Evolutionary conservation across 805 yeast genomes (phyloP), one percentile per base, ranked within the genome.

Genomic region (Pichia scutulata): DNA sequence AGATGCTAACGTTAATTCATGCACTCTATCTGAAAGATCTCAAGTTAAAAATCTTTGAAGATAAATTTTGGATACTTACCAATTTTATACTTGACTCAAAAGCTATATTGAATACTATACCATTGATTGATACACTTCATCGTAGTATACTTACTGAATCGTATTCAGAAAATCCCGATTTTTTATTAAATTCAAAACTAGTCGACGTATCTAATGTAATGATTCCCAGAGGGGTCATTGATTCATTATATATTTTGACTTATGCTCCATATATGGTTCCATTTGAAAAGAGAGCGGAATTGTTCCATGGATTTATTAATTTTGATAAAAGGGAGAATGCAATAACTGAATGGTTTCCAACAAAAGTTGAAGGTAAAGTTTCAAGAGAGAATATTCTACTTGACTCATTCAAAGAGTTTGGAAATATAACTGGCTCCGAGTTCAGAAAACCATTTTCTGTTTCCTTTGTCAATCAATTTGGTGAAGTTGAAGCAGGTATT

Each of bases 181-280:
- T 46, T 24, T 23, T 49, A 39, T 16, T 43, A 39, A 39, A 41
- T 19, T 40, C 52, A 6, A 51, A 43, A 21, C 39, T 48, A 16
- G 8, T 23, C 14, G 12, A 12, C 5, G 9, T 54, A n/a, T 52
- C 50, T 46, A 54, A 56, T n/a, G 52, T 47, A 39, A 48, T 45
- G 12, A 52, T 58, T 7, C 49, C 53, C 19, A 56, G 53, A 40
- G 57, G 50, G 16, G 53, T 55, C 21, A 43, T 54, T 6, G 61
- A 63, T 82, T 7, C 71, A 80, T 44, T 72, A 71, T 13, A 75
- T 72, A 49, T 90, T 0, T 71, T 87, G 43, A 70, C 76, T 1
- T 75, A 78, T 46, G 69, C 83, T 3, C 97, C 98, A 3, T 92
- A 86, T 61, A 84, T 89, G 69, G 72, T 92, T 7, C 80, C 87